These are phyloP conservation scores for Patellaria atrata DNA, from an alignment of 495 filamentous ascomycete genomes.

Conservation along the genomic window DNA sequence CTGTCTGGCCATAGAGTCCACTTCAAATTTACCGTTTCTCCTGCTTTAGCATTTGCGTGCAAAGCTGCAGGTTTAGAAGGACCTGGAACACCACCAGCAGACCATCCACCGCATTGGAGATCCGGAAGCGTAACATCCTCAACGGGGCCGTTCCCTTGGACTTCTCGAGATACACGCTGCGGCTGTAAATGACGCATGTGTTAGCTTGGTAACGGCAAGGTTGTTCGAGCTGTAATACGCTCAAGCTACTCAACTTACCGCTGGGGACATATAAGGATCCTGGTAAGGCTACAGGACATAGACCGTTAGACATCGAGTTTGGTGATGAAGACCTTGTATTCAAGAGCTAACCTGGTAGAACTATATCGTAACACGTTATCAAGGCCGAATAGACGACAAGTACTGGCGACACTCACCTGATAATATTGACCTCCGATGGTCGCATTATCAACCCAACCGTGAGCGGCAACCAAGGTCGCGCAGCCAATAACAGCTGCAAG, in stretches of 20 bases:
- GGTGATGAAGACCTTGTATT: not conserved
- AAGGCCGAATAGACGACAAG: conserved; percentile 14
- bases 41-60: conserved; percentile 10
- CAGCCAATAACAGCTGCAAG: conserved; percentile 5
- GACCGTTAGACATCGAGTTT: no score
- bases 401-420: no score
- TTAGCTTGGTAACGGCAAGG: not conserved
- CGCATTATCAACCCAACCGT: conserved; percentile 27
- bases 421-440: conserved; percentile 32
- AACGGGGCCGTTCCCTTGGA: conserved; percentile 37
- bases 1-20: conserved; percentile 16
- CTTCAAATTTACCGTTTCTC: conserved; percentile 4
- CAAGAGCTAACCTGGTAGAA: not conserved
- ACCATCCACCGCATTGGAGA: conserved; percentile 28
- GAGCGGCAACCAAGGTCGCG: conserved; percentile 10
- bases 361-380: not conserved
- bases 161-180: conserved; percentile 32
- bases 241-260: not conserved
- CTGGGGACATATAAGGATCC: conserved; percentile 35
- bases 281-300: conserved; percentile 28
- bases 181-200: conserved; percentile 15
- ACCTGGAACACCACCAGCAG: conserved; percentile 23
- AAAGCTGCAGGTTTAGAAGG: conserved; percentile 13
- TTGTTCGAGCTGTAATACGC: no score
- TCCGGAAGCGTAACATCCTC: conserved; percentile 33